Percentiles rank a stretch among this genome's conserved stretches.
Conservation (phyloP, 2,329 filamentous ascomycete species). For the Exophiala sp. region DNA sequence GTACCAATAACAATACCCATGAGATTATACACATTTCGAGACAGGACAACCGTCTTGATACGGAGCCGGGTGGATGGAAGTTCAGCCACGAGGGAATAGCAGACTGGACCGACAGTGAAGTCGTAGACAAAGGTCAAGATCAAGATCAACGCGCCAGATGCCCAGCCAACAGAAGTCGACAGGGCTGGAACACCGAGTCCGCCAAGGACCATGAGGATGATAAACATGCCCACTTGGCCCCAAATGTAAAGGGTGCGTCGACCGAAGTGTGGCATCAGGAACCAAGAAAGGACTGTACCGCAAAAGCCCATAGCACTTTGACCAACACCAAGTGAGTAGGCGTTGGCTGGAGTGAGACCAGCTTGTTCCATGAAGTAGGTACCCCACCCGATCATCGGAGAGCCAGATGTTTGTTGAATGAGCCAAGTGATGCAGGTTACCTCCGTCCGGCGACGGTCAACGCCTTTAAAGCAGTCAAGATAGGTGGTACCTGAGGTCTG, state of each 20-base stretch:
- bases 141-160: constrained; percentile 49
- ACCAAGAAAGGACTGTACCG: constrained; percentile 52
- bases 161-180: constrained; percentile 31
- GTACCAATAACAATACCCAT: constrained; percentile 33
- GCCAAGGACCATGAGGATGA: constrained; percentile 34
- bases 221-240: constrained; percentile 56
- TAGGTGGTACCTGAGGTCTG: constrained; percentile 30
- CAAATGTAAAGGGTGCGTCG: constrained; percentile 30
- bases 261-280: constrained; percentile 34
- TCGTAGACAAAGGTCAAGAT: constrained; percentile 56
- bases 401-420: constrained; percentile 60
- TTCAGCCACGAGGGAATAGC: constrained; percentile 53
- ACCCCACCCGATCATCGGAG: constrained; percentile 61
- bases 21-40: constrained; percentile 51
- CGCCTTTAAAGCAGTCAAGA: constrained; percentile 35
- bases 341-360: constrained; percentile 34
- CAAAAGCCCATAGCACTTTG: constrained; percentile 60
- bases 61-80: constrained; percentile 54
- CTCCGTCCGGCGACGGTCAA: constrained; percentile 41
- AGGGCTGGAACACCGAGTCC: constrained; percentile 29
- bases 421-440: constrained; percentile 40
- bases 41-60: constrained; percentile 54
- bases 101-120: constrained; percentile 53
- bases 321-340: constrained; percentile 49
- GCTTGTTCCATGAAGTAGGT: constrained; percentile 59